These are phyloP conservation scores for Neoboletus magnificus DNA, from an alignment of 768 basidiomycete species.

Conservation along the genomic window DNA sequence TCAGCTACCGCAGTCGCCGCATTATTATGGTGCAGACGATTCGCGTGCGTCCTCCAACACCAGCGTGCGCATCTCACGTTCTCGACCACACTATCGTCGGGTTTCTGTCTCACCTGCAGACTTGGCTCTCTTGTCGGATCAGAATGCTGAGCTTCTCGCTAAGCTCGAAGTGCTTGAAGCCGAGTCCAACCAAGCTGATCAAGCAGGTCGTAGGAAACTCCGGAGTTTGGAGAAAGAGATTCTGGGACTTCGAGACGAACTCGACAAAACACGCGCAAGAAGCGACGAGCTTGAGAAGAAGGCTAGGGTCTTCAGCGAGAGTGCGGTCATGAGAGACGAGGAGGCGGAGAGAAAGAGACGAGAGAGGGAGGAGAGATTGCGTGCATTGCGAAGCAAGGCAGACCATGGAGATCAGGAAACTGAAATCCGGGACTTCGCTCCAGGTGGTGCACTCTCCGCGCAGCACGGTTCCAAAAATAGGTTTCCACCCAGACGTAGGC, in stretches of 20 bases:
- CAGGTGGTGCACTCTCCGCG: slow-evolving; percentile 43
- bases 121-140: slow-evolving; percentile 69
- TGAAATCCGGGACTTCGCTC: slow-evolving; percentile 58
- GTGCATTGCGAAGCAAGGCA: slow-evolving; percentile 45
- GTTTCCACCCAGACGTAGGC: slow-evolving; percentile 24
- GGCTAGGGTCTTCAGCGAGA: slow-evolving; percentile 41
- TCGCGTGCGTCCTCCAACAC: slow-evolving; percentile 21
- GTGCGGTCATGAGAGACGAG: slow-evolving; percentile 26
- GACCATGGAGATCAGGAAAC: slow-evolving; percentile 29
- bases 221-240: slow-evolving; percentile 80
- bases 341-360: slow-evolving; percentile 28
- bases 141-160: slow-evolving; percentile 75
- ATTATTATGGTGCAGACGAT: slow-evolving; percentile 30
- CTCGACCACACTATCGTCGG: slow-evolving; percentile 32
- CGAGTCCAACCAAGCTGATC: slow-evolving; percentile 65
- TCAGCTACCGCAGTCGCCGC: slow-evolving; percentile 32
- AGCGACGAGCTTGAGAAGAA: slow-evolving; percentile 72
- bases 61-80: slow-evolving; percentile 18
- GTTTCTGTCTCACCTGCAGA: slow-evolving; percentile 68
- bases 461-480: slow-evolving; percentile 17
- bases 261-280: slow-evolving; percentile 70
- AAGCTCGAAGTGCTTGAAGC: slow-evolving; percentile 75
- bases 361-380: slow-evolving; percentile 50
- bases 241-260: slow-evolving; percentile 63
- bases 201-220: slow-evolving; percentile 63